Percentiles rank a stretch among this genome's conserved stretches.
These are phyloP conservation scores for Endoconidiophora polonica DNA, from an alignment of 2,329 filamentous ascomycete species.

Conservation along the genomic window DNA sequence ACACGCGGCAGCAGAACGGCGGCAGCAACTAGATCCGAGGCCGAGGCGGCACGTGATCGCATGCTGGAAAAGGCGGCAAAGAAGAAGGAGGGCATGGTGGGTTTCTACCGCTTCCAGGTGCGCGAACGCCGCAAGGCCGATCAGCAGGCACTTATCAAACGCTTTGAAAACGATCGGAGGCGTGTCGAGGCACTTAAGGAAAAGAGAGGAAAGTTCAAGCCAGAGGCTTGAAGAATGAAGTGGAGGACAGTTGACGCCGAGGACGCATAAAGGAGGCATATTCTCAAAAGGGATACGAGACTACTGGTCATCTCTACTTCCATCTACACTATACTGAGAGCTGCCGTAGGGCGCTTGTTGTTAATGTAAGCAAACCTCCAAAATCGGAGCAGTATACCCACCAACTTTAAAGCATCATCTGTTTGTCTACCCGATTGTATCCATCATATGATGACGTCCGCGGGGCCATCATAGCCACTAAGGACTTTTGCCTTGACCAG, in stretches of 20 bases:
- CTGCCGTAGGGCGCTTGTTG: neutral
- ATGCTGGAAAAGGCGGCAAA: slow-evolving; percentile 46
- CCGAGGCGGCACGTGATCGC: slow-evolving; percentile 40
- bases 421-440: too few relatives aligned
- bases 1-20: slow-evolving; percentile 58
- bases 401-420: too few relatives aligned
- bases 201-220: slow-evolving; percentile 45
- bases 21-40: slow-evolving; percentile 58
- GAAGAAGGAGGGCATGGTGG: slow-evolving; percentile 46
- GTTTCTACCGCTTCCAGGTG: slow-evolving; percentile 75
- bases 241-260: neutral
- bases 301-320: neutral
- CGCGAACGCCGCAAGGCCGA: slow-evolving; percentile 62
- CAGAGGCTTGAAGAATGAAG: slow-evolving; percentile 24
- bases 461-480: slow-evolving; percentile 2
- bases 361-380: too few relatives aligned
- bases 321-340: neutral
- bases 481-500: slow-evolving; percentile 1
- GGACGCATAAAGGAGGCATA: neutral
- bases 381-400: too few relatives aligned
- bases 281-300: too few relatives aligned
- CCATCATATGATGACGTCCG: slow-evolving; percentile 5
- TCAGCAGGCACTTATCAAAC: slow-evolving; percentile 48
- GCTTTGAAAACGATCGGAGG: slow-evolving; percentile 60
- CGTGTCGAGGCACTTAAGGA: slow-evolving; percentile 56